Evolutionary conservation across 345 rosid genomes (phyloP).

Genomic region (Laguncularia racemosa): DNA sequence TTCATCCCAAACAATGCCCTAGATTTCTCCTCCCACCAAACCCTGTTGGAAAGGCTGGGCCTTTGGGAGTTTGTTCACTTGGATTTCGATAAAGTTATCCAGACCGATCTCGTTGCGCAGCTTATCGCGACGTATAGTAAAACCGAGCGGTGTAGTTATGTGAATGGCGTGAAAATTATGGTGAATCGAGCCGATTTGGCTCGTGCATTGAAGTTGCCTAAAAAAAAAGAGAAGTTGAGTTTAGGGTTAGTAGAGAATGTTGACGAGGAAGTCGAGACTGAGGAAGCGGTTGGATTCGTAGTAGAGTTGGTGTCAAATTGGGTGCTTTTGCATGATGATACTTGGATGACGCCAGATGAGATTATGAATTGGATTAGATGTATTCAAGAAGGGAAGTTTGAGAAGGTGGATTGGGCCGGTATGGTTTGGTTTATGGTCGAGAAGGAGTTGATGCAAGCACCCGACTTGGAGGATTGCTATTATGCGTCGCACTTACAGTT

Average conservation of each 20-base stretch:
- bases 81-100: conserved; percentile 47
- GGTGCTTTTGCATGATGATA: conserved; percentile 70
- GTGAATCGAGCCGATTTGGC: conserved; percentile 74
- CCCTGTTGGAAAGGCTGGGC: conserved; percentile 50
- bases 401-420: conserved; percentile 68
- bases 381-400: conserved; percentile 57
- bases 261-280: conserved; percentile 27
- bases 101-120: conserved; percentile 45
- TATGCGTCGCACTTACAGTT: conserved; percentile 86
- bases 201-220: conserved; percentile 64
- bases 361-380: conserved; percentile 28
- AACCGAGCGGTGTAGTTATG: conserved; percentile 41
- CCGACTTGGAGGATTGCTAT: conserved; percentile 50
- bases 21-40: conserved; percentile 54
- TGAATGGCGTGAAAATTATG: conserved; percentile 42
- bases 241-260: conserved; percentile 16
- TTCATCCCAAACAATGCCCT: conserved; percentile 48
- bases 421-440: conserved; percentile 88
- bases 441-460: conserved; percentile 48
- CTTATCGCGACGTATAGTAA: conserved; percentile 49
- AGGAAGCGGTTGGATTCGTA: conserved; percentile 42
- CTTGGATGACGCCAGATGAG: conserved; percentile 67
- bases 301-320: conserved; percentile 57
- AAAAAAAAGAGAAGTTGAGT: conserved; percentile 34
- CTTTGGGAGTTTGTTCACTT: conserved; percentile 80